phyloP scores from a whole-genome alignment of 257 asterid species.

The Solanum etuberosum region DNA sequence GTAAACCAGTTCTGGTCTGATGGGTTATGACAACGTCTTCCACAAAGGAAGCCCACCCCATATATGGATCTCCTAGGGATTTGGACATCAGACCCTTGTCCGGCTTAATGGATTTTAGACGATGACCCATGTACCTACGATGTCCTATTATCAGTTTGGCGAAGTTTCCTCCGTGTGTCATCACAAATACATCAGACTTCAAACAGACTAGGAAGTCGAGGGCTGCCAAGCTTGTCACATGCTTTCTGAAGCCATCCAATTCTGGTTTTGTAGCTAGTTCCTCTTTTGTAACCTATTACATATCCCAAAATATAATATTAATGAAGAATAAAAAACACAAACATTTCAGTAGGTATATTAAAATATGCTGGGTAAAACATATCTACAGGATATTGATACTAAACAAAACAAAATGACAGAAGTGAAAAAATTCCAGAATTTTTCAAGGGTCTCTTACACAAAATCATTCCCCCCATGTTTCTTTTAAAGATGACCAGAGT shows the following conservation, averaged over 20 bases:
- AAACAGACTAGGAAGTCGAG: conserved; percentile 95
- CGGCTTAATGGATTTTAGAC: conserved; percentile 80
- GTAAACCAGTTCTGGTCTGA: conserved; percentile 85
- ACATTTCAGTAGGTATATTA: neutral
- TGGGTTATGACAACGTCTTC: conserved; percentile 83
- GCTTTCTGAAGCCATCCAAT: conserved; percentile 82
- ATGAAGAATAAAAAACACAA: neutral
- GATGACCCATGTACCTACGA: conserved; percentile 91
- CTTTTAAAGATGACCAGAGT: neutral
- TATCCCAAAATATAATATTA: neutral
- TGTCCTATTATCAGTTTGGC: conserved; percentile 85
- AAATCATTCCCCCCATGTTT: neutral
- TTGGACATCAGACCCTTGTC: conserved; percentile 97
- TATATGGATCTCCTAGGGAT: conserved; percentile 96
- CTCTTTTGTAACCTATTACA: conserved; percentile 82
- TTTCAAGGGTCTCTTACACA: neutral
- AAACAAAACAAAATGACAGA: neutral
- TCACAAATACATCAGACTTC: conserved; percentile 91
- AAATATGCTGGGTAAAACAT: neutral
- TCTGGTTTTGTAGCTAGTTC: conserved; percentile 74
- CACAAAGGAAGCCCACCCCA: conserved; percentile 97
- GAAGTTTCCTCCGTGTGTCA: conserved; percentile 98
- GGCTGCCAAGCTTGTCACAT: conserved; percentile 95
- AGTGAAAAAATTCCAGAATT: neutral
- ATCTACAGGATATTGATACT: neutral